Evolutionary conservation across 805 yeast genomes (phyloP), one percentile per base, ranked within the genome.

Genomic region (Yamadazyma ubonensis): DNA sequence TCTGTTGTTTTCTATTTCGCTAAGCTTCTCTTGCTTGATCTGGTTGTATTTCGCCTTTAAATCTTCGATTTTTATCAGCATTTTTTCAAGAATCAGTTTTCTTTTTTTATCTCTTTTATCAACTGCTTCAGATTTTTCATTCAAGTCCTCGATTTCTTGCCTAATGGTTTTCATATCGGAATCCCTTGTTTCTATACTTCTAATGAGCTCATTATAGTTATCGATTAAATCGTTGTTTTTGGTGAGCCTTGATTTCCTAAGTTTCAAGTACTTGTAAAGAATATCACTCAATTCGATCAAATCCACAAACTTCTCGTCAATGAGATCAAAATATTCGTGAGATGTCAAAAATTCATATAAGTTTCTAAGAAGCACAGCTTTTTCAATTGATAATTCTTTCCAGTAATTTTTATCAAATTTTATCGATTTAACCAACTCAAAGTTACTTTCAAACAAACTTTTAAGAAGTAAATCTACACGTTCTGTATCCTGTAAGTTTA

Each of bases 261-360:
- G 64, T 28, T 70, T 67, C 30, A 88, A 63, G 52, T 85, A 85
- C 21, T 65, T 69, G 29, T 73, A 71, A 17, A 89, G 58, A 8
- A 75, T 62, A 15, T 71, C 73, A 0, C 95, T 84, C 41, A 89
- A 70, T 38, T 72, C 79, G 1, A 88, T 73, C 3, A 93, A 77
- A 45, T 86, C 97, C 0, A 96, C 96, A 58, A 83, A 83, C 48
- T 75, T 78, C 11, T 69, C 67, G 33, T 88, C 96, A 19, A 86
- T 66, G 7, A 75, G 59, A 15, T 79, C 83, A 28, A 59, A 57
- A 36, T 76, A 57, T 15, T 73, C 66, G 44, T 78, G 68, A 14
- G 74, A 76, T 34, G 63, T 63, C 58, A 96, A 88, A 55, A 77
- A 79, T 28, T 75, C 73, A 53, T 76, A 83, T 52, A 78, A 83